Evolutionary conservation across 495 filamentous ascomycete species (phyloP).

Genomic region (Penicillium daleae): DNA sequence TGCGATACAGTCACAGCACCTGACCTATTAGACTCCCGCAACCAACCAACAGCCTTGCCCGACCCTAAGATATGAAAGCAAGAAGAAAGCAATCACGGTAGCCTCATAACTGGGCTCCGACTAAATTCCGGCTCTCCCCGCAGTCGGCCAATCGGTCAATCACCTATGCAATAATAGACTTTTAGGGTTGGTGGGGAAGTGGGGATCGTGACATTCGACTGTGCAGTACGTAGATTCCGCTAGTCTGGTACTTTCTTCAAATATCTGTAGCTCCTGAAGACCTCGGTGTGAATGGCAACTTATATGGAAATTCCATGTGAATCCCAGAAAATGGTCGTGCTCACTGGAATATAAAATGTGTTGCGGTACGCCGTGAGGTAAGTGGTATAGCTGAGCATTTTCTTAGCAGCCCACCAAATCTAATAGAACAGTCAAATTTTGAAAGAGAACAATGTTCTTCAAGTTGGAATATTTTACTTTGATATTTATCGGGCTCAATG

Average conservation of each 20-base stretch:
- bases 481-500: not conserved
- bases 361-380: not conserved
- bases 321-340: not conserved
- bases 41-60: too few relatives aligned
- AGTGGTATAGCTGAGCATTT: not conserved
- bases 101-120: not conserved
- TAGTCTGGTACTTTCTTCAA: not conserved
- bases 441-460: not conserved
- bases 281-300: not conserved
- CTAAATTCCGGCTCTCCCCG: not conserved
- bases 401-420: not conserved
- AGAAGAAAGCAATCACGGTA: not conserved
- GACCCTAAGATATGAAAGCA: not conserved
- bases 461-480: not conserved
- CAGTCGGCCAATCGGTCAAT: not conserved
- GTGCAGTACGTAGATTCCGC: not conserved
- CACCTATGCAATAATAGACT: not conserved
- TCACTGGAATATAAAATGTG: not conserved
- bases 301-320: not conserved
- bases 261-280: not conserved
- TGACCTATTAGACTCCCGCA: not conserved
- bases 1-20: not conserved
- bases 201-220: conserved; percentile 3
- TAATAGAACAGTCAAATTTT: not conserved
- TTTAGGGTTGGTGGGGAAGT: conserved; percentile 7